These are phyloP conservation scores for Mariannaea elegans DNA, from an alignment of 2,329 filamentous ascomycete species.

Conservation along the genomic window DNA sequence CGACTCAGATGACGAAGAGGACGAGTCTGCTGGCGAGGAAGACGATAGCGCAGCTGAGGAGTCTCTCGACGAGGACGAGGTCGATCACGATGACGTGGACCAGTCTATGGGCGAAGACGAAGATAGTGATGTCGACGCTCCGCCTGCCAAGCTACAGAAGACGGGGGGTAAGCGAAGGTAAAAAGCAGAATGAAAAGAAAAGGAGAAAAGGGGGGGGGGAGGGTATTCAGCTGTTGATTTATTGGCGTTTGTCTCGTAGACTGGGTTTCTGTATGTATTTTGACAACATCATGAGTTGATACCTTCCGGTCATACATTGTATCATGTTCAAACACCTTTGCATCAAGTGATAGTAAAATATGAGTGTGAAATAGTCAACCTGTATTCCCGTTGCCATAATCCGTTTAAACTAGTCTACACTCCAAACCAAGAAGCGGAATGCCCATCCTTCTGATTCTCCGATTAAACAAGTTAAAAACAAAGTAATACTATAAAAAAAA, in stretches of 20 bases:
- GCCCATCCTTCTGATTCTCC: slow-evolving; percentile 2
- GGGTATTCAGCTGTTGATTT: slow-evolving; percentile 28
- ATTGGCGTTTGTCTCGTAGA: slow-evolving; percentile 42
- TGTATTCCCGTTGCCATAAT: slow-evolving; percentile 9
- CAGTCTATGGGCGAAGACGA: slow-evolving; percentile 66
- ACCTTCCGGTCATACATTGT: slow-evolving; percentile 24
- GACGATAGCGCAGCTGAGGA: slow-evolving; percentile 58
- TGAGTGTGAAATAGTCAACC: background rate
- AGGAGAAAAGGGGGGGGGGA: slow-evolving; percentile 19
- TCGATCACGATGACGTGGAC: slow-evolving; percentile 65
- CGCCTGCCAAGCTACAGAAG: slow-evolving; percentile 54
- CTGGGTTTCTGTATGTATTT: slow-evolving; percentile 38
- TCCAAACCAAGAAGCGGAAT: background rate
- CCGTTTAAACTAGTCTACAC: slow-evolving; percentile 11
- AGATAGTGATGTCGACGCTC: slow-evolving; percentile 59
- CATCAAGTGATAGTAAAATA: background rate
- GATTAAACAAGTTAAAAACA: slow-evolving; percentile 19
- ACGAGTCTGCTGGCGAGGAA: slow-evolving; percentile 55
- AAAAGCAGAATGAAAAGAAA: slow-evolving; percentile 9
- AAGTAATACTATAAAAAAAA: slow-evolving; percentile 17
- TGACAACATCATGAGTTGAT: slow-evolving; percentile 42
- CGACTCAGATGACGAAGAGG: slow-evolving; percentile 68
- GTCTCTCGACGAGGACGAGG: slow-evolving; percentile 66
- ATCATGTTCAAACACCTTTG: background rate
- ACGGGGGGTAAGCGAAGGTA: slow-evolving; percentile 36